Evolutionary conservation across 2,329 filamentous ascomycete species (phyloP), one percentile per base, ranked within the genome.

Genomic region (Aspergillus fijiensis): DNA sequence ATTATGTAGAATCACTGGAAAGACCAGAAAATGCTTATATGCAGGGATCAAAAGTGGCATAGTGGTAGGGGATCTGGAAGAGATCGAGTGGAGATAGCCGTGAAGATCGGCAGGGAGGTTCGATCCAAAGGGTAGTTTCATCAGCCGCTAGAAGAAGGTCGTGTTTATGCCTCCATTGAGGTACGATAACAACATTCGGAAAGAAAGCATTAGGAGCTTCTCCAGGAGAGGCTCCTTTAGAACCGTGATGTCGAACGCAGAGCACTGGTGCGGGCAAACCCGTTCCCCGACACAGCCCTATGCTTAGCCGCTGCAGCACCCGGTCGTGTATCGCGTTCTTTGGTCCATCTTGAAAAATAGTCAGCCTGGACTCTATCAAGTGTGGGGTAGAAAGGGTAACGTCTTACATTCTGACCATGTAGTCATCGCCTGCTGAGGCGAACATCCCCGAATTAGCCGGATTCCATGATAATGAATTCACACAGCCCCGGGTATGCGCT

Each of bases 391-490:
- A 49, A 19, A n/a, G 56, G 7, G 12, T 51, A 19, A 21, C 21
- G 61, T 80, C 90, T 81, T 81, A 97, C 89, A 99, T 92, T 77
- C 89, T 88, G 64, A 98, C 88, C 72, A 85, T 87, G 57, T 84
- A 83, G 71, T 98, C 95, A 74, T 99, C 95, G 19, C 94, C 93
- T 60, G 91, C 94, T 12, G 92, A 94, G 16, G 92, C 95, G 76
- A 97, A 91, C 80, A 97, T 89, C 62, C 85, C 86, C 1, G 91
- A 87, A 70, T 97, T 86, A 11, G 80, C 83, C 1, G 95, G 93
- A 69, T 94, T 95, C 94, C 95, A 99, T 23, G 89, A 84, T 42
- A 96, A 90, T 7, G 91, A 86, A 72, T 97, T 98, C 65, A 95
- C 94, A 61, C 86, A 88, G 35, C 92, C 89, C 12, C 85, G 83